Conservation (phyloP, 2,329 filamentous ascomycete genomes). For the Fusarium citri region DNA sequence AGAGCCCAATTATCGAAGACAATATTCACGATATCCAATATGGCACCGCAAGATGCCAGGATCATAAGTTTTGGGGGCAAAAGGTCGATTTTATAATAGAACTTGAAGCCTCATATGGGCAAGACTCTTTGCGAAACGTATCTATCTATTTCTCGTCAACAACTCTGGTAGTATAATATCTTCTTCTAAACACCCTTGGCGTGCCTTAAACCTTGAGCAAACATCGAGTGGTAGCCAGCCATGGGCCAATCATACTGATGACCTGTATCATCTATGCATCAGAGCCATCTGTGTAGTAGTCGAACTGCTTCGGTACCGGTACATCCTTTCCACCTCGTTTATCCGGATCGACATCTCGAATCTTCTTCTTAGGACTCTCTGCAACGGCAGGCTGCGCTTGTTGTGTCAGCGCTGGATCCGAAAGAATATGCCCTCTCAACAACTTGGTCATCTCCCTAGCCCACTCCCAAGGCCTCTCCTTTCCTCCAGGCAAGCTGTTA, state of each 20-base stretch:
- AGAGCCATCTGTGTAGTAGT: constrained; percentile 51
- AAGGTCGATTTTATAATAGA: background rate
- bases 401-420: background rate
- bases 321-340: constrained; percentile 41
- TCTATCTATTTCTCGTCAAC: background rate
- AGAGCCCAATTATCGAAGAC: background rate
- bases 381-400: background rate
- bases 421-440: constrained; percentile 48
- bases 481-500: constrained; percentile 77
- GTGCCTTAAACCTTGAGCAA: background rate
- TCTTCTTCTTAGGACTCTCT: background rate
- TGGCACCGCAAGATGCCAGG: too few species aligned
- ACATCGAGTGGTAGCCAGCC: too few species aligned
- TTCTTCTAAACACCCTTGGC: background rate
- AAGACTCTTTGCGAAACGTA: background rate
- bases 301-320: constrained; percentile 48
- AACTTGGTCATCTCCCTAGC: constrained; percentile 71
- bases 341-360: constrained; percentile 45
- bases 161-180: too few species aligned
- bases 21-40: background rate
- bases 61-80: too few species aligned
- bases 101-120: background rate
- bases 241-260: background rate
- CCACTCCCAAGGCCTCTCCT: constrained; percentile 79
- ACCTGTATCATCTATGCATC: constrained; percentile 20